Evolutionary conservation across 192 early-diverging fungal species (phyloP).

Genomic region (Coemansia sp.): DNA sequence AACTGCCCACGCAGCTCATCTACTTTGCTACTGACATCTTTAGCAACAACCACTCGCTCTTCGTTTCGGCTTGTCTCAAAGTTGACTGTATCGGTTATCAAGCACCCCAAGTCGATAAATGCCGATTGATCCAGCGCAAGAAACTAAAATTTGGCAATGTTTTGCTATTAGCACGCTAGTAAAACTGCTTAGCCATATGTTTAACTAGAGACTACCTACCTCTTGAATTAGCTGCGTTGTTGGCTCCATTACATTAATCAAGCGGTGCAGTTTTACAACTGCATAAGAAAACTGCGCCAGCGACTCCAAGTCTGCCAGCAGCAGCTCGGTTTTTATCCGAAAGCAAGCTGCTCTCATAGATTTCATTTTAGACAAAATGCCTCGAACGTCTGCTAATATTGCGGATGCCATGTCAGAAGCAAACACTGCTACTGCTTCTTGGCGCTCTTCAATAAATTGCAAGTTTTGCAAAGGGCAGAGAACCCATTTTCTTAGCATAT

Average conservation of each 20-base stretch:
- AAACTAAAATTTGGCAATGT: constrained; percentile 18
- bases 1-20: constrained; percentile 34
- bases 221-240: constrained; percentile 21
- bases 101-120: constrained; percentile 24
- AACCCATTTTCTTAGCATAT: constrained; percentile 36
- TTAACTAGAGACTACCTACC: constrained; percentile 12
- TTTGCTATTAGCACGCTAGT: too few relatives aligned
- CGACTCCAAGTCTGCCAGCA: constrained; percentile 31
- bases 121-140: constrained; percentile 16
- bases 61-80: constrained; percentile 34
- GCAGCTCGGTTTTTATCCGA: constrained; percentile 34
- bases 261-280: constrained; percentile 22
- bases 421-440: constrained; percentile 23
- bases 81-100: constrained; percentile 32
- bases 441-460: constrained; percentile 26
- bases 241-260: constrained; percentile 14
- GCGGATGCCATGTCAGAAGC: background rate
- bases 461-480: constrained; percentile 31
- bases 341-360: constrained; percentile 21
- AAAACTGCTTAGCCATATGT: too few relatives aligned
- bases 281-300: constrained; percentile 41
- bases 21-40: constrained; percentile 24
- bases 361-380: constrained; percentile 15
- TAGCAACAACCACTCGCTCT: constrained; percentile 26
- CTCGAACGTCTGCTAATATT: constrained; percentile 13